These are phyloP conservation scores for Prototheca cutis DNA, from an alignment of 163 green algal genomes.

Conservation along the genomic window DNA sequence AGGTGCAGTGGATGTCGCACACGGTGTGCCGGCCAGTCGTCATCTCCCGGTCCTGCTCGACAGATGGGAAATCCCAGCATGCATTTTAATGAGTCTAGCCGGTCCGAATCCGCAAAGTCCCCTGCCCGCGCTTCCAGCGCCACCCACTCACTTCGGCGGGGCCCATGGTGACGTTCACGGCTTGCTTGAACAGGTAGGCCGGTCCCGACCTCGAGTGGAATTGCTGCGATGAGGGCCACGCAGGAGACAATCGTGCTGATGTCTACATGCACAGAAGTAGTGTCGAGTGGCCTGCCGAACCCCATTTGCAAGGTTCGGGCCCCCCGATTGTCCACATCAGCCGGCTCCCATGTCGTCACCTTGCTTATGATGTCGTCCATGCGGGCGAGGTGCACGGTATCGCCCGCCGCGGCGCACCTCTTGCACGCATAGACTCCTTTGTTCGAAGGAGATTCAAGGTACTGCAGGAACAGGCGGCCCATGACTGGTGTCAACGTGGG, in stretches of 20 bases:
- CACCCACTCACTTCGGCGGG: slow-evolving; percentile 2
- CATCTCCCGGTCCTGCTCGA: slow-evolving; percentile 15
- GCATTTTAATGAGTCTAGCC: no score
- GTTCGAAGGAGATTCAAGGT: slow-evolving; percentile 3
- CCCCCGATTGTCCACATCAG: no score
- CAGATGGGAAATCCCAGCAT: no score
- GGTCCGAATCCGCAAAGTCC: no score
- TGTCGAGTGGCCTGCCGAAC: no score
- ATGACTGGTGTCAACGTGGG: no score
- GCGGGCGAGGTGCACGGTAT: neutral
- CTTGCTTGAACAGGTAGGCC: slow-evolving; percentile 12
- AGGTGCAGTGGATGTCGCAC: slow-evolving; percentile 11
- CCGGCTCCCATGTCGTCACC: no score
- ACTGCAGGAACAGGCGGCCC: slow-evolving; percentile 4
- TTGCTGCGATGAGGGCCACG: no score
- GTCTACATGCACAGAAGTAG: no score
- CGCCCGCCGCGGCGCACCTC: neutral
- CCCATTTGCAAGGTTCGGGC: no score
- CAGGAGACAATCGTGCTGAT: no score
- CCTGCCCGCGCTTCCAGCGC: no score
- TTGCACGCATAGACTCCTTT: slow-evolving; percentile 2
- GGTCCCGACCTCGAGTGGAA: slow-evolving; percentile 13
- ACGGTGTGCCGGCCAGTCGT: slow-evolving; percentile 11
- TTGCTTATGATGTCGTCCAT: slow-evolving; percentile 6
- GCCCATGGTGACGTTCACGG: slow-evolving; percentile 11